Percentiles rank a stretch among this genome's conserved stretches.
phyloP scores from a whole-genome alignment of 805 yeast species.

The Sugiyamaella mastotermitis region DNA sequence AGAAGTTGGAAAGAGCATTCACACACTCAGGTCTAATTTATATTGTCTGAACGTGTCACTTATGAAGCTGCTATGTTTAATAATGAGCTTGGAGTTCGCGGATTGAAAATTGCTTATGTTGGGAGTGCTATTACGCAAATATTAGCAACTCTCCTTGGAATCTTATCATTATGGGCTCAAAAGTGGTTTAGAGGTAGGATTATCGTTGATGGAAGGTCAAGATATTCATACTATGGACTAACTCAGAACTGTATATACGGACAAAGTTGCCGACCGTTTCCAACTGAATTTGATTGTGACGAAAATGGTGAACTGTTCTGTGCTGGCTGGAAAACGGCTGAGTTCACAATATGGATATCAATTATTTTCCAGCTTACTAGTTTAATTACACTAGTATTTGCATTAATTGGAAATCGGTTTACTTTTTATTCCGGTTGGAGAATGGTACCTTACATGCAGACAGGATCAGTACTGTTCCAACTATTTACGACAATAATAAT shows the following conservation, averaged over 20 bases:
- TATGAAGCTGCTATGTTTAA: no score
- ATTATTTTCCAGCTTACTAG: constrained; percentile 21
- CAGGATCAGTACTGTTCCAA: constrained; percentile 6
- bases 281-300: constrained; percentile 17
- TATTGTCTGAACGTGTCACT: no score
- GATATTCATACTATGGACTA: constrained; percentile 13
- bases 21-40: no score
- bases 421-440: constrained; percentile 16
- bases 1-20: no score
- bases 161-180: constrained; percentile 9
- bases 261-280: constrained; percentile 19
- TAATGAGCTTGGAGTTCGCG: no score
- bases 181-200: constrained; percentile 5
- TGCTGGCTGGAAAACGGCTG: constrained; percentile 26
- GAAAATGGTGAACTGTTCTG: constrained; percentile 21
- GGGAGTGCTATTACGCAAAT: no score
- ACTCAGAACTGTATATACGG: constrained; percentile 10
- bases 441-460: constrained; percentile 9
- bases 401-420: constrained; percentile 18
- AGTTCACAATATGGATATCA: constrained; percentile 23
- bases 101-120: no score
- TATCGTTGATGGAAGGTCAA: neutral
- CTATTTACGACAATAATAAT: constrained; percentile 7
- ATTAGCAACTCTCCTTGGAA: no score
- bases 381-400: constrained; percentile 12